A percentile compares a stretch with the other conserved stretches of the same genome.
phyloP scores from a whole-genome alignment of 225 moss, liverwort and hornwort species.

The Marchantia paleacea region DNA sequence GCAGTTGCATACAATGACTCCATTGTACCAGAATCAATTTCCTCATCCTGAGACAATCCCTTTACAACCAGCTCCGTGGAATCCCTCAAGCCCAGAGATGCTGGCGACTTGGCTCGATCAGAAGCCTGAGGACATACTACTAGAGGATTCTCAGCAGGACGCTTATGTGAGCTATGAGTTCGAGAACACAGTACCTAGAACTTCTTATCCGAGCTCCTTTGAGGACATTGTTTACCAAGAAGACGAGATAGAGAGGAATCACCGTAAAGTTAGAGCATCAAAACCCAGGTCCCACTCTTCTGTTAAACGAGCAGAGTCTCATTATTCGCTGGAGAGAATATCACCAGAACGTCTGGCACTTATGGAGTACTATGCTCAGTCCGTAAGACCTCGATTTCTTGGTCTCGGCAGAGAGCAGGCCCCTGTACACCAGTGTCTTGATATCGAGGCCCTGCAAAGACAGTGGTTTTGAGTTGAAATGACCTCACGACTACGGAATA shows the following conservation, averaged over 20 bases:
- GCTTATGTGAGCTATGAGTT: background rate
- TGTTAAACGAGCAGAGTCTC: background rate
- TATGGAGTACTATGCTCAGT: conserved; percentile 6
- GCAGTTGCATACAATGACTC: background rate
- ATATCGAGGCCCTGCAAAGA: background rate
- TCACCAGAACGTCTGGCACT: conserved; percentile 1
- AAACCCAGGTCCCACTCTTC: background rate
- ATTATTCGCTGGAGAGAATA: background rate
- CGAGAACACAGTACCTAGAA: background rate
- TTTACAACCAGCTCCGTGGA: too few relatives aligned
- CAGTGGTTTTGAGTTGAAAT: conserved; percentile 3
- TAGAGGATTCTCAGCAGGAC: background rate
- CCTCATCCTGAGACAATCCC: background rate
- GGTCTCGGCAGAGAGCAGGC: background rate
- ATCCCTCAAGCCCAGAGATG: background rate
- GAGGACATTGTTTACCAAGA: background rate
- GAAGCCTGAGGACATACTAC: background rate
- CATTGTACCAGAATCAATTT: background rate
- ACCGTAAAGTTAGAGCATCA: background rate
- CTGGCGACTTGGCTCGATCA: background rate
- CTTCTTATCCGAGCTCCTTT: background rate
- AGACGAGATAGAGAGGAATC: background rate
- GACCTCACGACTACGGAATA: too few relatives aligned
- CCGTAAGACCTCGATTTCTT: background rate
- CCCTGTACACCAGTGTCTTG: conserved; percentile 8